Evolutionary conservation across 441 rosid species (phyloP), one percentile per base, ranked within the genome.

Genomic region (Gossypium lobatum): DNA sequence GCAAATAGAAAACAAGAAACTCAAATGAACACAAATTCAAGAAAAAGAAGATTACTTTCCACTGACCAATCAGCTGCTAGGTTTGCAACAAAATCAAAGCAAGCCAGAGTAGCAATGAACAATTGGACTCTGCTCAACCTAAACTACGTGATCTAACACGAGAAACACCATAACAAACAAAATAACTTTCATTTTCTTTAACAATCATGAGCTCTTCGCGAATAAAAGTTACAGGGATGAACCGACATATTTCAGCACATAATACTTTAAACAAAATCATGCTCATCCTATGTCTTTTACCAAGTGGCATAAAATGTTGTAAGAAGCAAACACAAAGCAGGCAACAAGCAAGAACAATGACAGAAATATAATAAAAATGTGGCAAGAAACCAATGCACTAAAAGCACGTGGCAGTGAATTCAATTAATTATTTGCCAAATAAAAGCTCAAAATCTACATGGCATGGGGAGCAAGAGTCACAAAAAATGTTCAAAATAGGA

Each of bases 401-500:
- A 26, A 68, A 25, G n/a, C 46, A 28, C 20, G 34, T 14, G 37
- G 59, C 13, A 68, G 16, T 9, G 46, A 18, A 26, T 52, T 50
- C 8, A 25, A 14, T 8, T 5, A 68, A 50, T 57, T 16, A 21
- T 45, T 72, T 59, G 20, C 46, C 39, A 25, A 25, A 10, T 46
- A 66, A 68, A 68, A 4, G 21, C 46, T 16, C 60, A 16, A 62
- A 76, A 53, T 53, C 20, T 14, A 62, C 63, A 61, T 52, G 26
- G 2, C 63, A 48, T 4, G 17, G 9, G 5, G 5, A 39, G 26
- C 2, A 21, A 34, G 46, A 31, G 67, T 54, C 25, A 4, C 53
- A 25, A 54, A 64, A 3, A 25, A 25, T 48, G n/a, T 67, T 25
- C 39, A 48, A 8, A 46, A 18, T 23, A 68, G 98, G 98, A 93